Evolutionary conservation across 1,139 yeast genomes (phyloP), one percentile per base, ranked within the genome.

Genomic region (Kodamaea alishanica): DNA sequence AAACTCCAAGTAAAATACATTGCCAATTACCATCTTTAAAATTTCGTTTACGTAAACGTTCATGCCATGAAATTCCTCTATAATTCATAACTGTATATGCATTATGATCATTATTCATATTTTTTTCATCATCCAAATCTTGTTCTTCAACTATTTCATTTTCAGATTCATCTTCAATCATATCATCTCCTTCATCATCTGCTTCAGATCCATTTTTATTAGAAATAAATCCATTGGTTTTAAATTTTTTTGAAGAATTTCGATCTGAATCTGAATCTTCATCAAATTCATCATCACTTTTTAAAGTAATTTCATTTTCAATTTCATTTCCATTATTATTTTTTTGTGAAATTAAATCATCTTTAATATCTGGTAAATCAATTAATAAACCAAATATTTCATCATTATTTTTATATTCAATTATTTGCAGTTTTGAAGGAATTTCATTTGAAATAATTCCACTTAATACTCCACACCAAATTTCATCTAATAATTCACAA

Each of bases 11-110:
- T 27, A 89, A 61, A 34, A 84, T 77, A 32, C 83, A 73, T 51
- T 87, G 84, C 96, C 97, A 90, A 41, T 80, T 80, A 4, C 96
- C 96, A 52, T 87, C 90, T 51, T 75, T 80, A 57, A 85, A 92
- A 50, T 77, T 77, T 41, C 96, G 77, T 46, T 77, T 81, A 9
- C 82, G 74, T 24, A 89, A 69, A 33, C 95, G 68, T 24, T 85
- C 94, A 46, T 81, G 77, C 96, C 97, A 90, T 12, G 81, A 65
- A 0, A 67, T 67, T 33, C 80, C 79, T 42, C 85, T 71, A 58
- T 79, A 80, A 42, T 77, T 77, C 54, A 85, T 63, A 26, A 77
- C 75, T 24, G 70, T 69, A 42, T 77, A 77, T 3, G 83, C 83
- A 46, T 73, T 72, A 47, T 79, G 81, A 6, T 48, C 56, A 8